Conservation (phyloP, 306 rosid genomes). For the Inga oerstediana region DNA sequence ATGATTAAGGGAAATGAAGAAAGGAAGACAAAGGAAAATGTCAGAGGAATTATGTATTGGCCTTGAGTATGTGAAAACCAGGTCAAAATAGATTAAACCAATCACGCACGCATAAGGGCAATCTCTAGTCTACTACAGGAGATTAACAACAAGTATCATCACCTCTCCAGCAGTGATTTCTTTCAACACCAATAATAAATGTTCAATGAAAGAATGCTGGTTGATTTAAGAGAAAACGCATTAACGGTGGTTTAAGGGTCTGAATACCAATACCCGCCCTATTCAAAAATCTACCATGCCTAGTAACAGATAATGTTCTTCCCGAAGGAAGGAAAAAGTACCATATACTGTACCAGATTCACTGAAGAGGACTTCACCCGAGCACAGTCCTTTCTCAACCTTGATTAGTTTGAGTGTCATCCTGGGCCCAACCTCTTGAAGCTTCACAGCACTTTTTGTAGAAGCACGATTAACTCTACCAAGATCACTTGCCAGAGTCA, state of each 20-base stretch:
- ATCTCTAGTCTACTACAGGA: background rate
- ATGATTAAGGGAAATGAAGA: background rate
- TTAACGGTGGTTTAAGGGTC: background rate
- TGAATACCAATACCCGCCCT: background rate
- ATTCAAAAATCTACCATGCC: background rate
- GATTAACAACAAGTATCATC: background rate
- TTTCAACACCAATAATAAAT: background rate
- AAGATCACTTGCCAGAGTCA: constrained; percentile 72
- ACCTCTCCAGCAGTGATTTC: background rate
- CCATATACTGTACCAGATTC: constrained; percentile 62
- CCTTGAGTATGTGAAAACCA: background rate
- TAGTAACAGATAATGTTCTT: background rate
- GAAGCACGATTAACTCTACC: constrained; percentile 86
- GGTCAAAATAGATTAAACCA: background rate
- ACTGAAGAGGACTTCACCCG: constrained; percentile 81
- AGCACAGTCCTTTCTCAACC: constrained; percentile 87
- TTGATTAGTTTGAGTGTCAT: constrained; percentile 86
- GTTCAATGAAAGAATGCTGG: background rate
- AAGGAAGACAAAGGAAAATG: background rate
- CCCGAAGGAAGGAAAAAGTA: background rate
- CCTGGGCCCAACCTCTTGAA: constrained; percentile 97
- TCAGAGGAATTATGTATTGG: background rate
- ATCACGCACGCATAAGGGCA: background rate
- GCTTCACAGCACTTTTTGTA: constrained; percentile 91
- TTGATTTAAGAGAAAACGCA: background rate